A percentile compares a stretch with the other conserved stretches of the same genome.
These are phyloP conservation scores for Coniochaeta sp. DNA, from an alignment of 2,329 filamentous ascomycete species.

Conservation along the genomic window DNA sequence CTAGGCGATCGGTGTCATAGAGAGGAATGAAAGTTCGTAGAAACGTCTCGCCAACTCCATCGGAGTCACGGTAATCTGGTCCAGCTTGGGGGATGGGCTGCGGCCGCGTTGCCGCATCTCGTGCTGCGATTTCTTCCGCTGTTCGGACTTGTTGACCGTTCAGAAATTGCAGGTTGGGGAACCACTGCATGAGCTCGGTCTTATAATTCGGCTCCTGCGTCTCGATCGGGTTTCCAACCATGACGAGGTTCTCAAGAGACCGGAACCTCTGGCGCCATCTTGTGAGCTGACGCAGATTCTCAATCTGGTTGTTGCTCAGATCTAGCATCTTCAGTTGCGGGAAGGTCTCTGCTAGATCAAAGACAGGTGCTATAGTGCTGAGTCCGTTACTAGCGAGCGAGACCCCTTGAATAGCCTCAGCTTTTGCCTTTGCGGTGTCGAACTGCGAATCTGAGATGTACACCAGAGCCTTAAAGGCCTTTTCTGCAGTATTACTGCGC, in stretches of 20 bases:
- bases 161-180: conserved; percentile 69
- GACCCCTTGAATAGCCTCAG: conserved; percentile 73
- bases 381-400: conserved; percentile 77
- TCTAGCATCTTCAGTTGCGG: conserved; percentile 85
- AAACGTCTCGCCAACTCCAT: conserved; percentile 68
- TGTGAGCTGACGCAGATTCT: conserved; percentile 58
- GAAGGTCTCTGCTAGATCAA: conserved; percentile 68
- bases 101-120: conserved; percentile 40
- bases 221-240: conserved; percentile 71
- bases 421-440: conserved; percentile 62
- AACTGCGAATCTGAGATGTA: conserved; percentile 74
- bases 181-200: conserved; percentile 70
- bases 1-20: conserved; percentile 65
- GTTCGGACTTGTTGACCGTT: conserved; percentile 71
- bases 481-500: conserved; percentile 62
- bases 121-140: conserved; percentile 57
- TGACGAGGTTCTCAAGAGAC: conserved; percentile 71
- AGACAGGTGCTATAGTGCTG: conserved; percentile 63
- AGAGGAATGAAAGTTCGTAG: conserved; percentile 64
- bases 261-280: conserved; percentile 76
- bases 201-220: conserved; percentile 51
- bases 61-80: conserved; percentile 67
- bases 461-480: conserved; percentile 91
- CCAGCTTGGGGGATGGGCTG: conserved; percentile 55
- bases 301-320: conserved; percentile 75